A percentile compares a stretch with the other conserved stretches of the same genome.
Evolutionary conservation across 1,284 basidiomycete genomes (phyloP).

Genomic region (Cutaneotrichosporon dermatis): DNA sequence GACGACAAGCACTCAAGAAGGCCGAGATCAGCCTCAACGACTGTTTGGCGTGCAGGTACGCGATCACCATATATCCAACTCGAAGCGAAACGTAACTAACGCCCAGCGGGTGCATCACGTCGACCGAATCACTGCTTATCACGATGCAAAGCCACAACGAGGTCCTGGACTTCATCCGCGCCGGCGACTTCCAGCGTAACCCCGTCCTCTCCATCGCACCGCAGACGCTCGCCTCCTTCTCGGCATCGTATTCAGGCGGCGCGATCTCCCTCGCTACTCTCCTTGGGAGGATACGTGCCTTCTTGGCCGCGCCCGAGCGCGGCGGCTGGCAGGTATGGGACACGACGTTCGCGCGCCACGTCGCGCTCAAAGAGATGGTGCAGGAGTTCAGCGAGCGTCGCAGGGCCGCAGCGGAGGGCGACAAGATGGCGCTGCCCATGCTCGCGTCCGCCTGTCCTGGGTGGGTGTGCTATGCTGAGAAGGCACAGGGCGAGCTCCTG

Average conservation of each 20-base stretch:
- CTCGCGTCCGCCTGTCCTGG: slow-evolving; percentile 94
- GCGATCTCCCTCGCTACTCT: slow-evolving; percentile 57
- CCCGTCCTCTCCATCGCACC: slow-evolving; percentile 85
- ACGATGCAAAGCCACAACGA: slow-evolving; percentile 95
- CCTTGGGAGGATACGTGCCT: slow-evolving; percentile 63
- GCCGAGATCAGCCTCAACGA: slow-evolving; percentile 95
- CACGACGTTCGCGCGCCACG: slow-evolving; percentile 87
- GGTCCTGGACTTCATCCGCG: slow-evolving; percentile 67
- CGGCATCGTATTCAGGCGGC: slow-evolving; percentile 60
- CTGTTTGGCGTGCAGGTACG: slow-evolving; percentile 59
- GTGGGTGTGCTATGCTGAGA: slow-evolving; percentile 99
- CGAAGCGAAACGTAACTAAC: slow-evolving; percentile 54
- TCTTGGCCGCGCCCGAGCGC: slow-evolving; percentile 46
- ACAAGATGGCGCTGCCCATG: slow-evolving; percentile 63
- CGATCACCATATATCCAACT: slow-evolving; percentile 10
- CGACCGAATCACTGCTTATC: slow-evolving; percentile 93
- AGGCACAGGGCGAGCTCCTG: slow-evolving; percentile 89
- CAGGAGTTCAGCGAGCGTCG: slow-evolving; percentile 73
- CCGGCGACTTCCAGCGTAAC: slow-evolving; percentile 53
- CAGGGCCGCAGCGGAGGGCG: slow-evolving; percentile 33
- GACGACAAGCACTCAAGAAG: slow-evolving; percentile 67
- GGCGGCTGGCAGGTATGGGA: slow-evolving; percentile 67
- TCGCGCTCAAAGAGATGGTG: slow-evolving; percentile 76
- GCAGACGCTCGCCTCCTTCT: slow-evolving; percentile 84
- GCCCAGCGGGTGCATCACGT: slow-evolving; percentile 92